A percentile compares a stretch with the other conserved stretches of the same genome.
Conservation (phyloP, 2,329 filamentous ascomycete genomes). For the Sporothrix humicola region DNA sequence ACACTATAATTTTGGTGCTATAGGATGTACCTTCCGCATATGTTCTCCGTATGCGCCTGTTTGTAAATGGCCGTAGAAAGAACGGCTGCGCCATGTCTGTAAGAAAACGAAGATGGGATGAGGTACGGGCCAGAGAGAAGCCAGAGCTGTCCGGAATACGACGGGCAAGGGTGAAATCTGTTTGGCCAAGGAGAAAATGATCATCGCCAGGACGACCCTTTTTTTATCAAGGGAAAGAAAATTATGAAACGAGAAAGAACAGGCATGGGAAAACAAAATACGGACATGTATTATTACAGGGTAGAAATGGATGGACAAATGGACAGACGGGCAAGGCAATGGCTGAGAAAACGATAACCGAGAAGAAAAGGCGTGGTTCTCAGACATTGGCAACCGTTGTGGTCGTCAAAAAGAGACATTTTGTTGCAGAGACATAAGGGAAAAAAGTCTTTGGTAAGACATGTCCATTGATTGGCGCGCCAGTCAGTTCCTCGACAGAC, state of each 20-base stretch:
- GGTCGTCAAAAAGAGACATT: background rate
- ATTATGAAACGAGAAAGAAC: background rate
- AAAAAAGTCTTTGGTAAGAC: slow-evolving; percentile 4
- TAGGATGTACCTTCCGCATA: background rate
- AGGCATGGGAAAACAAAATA: background rate
- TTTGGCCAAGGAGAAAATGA: background rate
- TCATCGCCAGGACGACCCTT: background rate
- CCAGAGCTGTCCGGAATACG: background rate
- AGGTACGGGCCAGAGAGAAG: background rate
- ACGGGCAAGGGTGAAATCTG: background rate
- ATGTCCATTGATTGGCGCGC: background rate
- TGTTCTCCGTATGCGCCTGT: background rate
- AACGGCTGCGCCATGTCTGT: background rate
- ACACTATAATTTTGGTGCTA: background rate
- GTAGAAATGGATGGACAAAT: too few relatives aligned
- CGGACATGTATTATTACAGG: background rate
- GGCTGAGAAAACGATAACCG: background rate
- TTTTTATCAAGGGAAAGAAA: slow-evolving; percentile 8
- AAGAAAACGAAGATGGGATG: slow-evolving; percentile 6
- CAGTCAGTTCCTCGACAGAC: slow-evolving; percentile 4
- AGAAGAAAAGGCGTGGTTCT: slow-evolving; percentile 10
- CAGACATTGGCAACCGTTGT: slow-evolving; percentile 14
- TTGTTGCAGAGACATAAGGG: background rate
- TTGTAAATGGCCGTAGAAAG: background rate
- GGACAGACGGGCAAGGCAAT: too few relatives aligned